Conservation (phyloP, 495 filamentous ascomycete species). For the Jackrogersella minutella region DNA sequence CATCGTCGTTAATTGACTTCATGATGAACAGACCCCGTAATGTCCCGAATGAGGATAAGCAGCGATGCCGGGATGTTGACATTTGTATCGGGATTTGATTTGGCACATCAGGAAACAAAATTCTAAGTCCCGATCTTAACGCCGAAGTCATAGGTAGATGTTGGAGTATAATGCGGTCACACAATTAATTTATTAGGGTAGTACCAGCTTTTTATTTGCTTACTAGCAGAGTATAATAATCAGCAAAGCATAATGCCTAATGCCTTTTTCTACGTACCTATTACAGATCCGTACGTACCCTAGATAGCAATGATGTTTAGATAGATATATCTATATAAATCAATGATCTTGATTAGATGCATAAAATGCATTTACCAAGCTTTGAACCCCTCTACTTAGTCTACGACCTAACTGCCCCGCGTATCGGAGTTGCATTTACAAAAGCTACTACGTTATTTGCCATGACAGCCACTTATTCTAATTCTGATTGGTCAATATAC, state of each 20-base stretch:
- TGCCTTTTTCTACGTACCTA: too few relatives aligned
- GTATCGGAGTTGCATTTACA: constrained; percentile 23
- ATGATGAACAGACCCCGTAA: not conserved
- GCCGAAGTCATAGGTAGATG: not conserved
- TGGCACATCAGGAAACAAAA: not conserved
- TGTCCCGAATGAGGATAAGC: not conserved
- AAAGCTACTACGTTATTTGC: not conserved
- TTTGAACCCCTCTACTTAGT: constrained; percentile 17
- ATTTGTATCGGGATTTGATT: not conserved
- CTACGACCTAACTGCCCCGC: constrained; percentile 28
- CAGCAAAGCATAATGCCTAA: too few relatives aligned
- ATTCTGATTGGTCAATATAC: constrained; percentile 29
- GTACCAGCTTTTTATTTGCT: too few relatives aligned
- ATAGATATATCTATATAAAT: not conserved
- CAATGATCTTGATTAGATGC: not conserved
- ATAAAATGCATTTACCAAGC: constrained; percentile 26
- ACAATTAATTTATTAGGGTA: too few relatives aligned
- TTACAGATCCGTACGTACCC: too few relatives aligned
- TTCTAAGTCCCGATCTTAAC: not conserved
- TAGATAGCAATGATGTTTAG: not conserved
- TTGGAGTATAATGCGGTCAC: too few relatives aligned
- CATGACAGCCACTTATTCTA: not conserved
- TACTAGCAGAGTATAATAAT: too few relatives aligned
- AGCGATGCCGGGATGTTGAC: not conserved
- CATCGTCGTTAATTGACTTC: not conserved